phyloP scores from a whole-genome alignment of 352 stramenopile genomes.

The Pythium apleroticum region DNA sequence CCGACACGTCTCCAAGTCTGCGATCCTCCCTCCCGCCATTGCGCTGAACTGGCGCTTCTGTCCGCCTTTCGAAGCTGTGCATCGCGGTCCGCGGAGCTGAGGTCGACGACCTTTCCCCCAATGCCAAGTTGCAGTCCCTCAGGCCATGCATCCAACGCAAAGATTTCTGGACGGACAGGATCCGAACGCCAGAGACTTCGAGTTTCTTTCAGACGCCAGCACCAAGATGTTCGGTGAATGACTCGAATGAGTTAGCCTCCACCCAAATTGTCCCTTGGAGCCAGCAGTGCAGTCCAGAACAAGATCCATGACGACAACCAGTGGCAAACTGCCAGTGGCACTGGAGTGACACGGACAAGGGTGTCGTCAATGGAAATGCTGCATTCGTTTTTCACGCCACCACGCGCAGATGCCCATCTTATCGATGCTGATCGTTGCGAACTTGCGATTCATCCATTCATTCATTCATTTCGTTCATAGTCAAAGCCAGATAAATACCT shows the following conservation, averaged over 20 bases:
- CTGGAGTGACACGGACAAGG: background rate
- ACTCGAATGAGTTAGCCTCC: background rate
- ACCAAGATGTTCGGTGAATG: background rate
- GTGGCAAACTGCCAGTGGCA: no score
- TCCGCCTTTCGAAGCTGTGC: background rate
- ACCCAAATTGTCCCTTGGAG: conserved; percentile 5
- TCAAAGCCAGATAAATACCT: background rate
- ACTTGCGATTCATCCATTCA: background rate
- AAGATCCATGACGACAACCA: background rate
- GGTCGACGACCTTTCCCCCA: no score
- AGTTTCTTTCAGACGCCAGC: background rate
- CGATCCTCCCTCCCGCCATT: background rate
- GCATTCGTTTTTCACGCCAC: conserved; percentile 2
- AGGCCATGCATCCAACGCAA: no score
- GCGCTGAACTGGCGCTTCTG: background rate
- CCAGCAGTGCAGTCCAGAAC: background rate
- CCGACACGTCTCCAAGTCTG: background rate
- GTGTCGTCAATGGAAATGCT: background rate
- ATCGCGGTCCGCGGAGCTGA: no score
- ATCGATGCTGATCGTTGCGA: background rate
- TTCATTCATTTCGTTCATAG: conserved; percentile 1
- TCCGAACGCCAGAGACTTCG: background rate
- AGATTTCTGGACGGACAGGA: no score
- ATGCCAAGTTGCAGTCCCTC: no score
- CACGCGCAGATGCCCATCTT: background rate